Evolutionary conservation across 192 early-diverging fungal species (phyloP).

Genomic region (Backusella liffmaniae): DNA sequence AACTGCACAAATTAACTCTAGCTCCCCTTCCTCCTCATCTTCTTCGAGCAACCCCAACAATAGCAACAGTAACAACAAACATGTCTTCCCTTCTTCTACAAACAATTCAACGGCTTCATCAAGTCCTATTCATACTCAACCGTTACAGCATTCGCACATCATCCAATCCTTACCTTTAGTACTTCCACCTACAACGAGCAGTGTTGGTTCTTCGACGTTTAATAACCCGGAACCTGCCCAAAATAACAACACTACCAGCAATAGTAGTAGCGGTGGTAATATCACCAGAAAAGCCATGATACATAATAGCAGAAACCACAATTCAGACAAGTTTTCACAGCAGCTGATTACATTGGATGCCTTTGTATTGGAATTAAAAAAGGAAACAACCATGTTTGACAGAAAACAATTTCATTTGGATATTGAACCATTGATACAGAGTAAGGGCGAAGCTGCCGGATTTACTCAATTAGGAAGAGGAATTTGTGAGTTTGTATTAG

Average conservation of each 20-base stretch:
- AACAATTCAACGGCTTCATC: neutral
- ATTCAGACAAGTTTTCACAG: neutral
- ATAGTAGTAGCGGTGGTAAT: neutral
- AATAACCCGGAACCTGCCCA: neutral
- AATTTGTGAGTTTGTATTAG: conserved; percentile 27
- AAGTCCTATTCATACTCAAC: conserved; percentile 5
- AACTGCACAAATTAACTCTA: neutral
- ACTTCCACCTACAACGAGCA: neutral
- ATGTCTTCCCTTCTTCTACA: neutral
- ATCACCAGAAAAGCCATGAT: neutral
- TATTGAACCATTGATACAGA: conserved; percentile 16
- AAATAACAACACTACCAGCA: neutral
- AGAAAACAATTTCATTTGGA: conserved; percentile 26
- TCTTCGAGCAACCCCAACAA: neutral
- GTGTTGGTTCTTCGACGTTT: neutral
- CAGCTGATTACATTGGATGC: conserved; percentile 11
- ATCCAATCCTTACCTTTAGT: neutral
- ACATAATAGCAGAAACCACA: neutral
- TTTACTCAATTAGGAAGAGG: conserved; percentile 28
- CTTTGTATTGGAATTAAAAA: conserved; percentile 20
- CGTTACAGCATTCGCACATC: neutral
- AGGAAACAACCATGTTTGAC: conserved; percentile 22
- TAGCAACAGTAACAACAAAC: neutral
- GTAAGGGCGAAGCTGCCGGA: conserved; percentile 4
- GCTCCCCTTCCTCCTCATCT: neutral